A percentile compares a stretch with the other conserved stretches of the same genome.
phyloP scores from a whole-genome alignment of 169 alveolate genomes.

The Toxoplasma gondii region DNA sequence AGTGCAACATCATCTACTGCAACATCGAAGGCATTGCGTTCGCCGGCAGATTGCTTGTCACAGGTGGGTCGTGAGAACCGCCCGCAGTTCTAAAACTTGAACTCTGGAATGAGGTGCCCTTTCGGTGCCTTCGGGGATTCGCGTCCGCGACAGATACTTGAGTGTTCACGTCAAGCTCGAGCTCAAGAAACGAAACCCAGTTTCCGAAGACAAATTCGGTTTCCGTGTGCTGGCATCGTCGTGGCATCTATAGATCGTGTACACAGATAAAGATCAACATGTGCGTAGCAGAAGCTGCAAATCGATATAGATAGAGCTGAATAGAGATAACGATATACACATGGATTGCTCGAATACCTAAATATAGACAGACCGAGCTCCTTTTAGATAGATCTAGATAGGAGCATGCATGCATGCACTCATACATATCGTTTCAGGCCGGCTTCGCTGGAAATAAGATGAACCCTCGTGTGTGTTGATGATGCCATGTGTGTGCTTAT shows the following conservation, averaged over 20 bases:
- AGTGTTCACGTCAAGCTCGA: background rate
- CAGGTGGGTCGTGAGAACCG: constrained; percentile 3
- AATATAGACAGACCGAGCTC: background rate
- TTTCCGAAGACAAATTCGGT: too few species aligned
- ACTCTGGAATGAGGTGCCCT: background rate
- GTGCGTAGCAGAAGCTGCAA: too few species aligned
- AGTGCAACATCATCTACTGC: constrained; percentile 43
- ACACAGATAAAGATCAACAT: too few species aligned
- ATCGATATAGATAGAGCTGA: too few species aligned
- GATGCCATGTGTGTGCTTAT: too few species aligned
- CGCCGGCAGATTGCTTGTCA: constrained; percentile 4
- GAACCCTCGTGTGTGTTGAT: too few species aligned
- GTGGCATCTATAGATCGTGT: too few species aligned
- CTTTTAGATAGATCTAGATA: background rate
- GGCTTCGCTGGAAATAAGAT: background rate
- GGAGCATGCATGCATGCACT: background rate
- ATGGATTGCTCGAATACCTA: too few species aligned
- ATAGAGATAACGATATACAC: too few species aligned
- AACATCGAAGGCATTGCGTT: constrained; percentile 54
- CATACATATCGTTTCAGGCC: background rate
- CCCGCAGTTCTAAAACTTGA: background rate
- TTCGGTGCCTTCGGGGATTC: too few species aligned
- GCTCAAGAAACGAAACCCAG: too few species aligned
- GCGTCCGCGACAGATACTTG: background rate
- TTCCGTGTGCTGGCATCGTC: too few species aligned